A percentile compares a stretch with the other conserved stretches of the same genome.
Evolutionary conservation across 2,329 filamentous ascomycete genomes (phyloP).

Genomic region (Pseudofabraea citricarpa): DNA sequence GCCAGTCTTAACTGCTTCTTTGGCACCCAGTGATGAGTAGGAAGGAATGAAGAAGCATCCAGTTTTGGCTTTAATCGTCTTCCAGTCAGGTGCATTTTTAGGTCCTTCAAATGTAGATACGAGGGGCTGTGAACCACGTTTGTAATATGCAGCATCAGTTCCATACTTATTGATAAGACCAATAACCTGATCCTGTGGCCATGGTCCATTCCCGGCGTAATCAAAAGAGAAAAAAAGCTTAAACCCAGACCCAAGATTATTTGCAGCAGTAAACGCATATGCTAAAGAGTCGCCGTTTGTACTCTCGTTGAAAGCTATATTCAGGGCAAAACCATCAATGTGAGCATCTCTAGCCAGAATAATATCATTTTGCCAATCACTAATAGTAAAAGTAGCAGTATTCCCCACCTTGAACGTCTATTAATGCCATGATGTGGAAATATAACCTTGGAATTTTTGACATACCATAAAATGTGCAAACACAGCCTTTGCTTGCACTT

Average conservation of each 20-base stretch:
- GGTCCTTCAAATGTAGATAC: conserved; percentile 46
- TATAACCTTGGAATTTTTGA: neutral
- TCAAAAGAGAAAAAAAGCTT: conserved; percentile 39
- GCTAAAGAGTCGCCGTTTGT: conserved; percentile 11
- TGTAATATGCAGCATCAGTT: conserved; percentile 23
- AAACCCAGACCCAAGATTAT: conserved; percentile 30
- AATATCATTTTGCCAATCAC: conserved; percentile 30
- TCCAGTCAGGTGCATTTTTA: conserved; percentile 35
- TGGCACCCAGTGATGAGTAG: conserved; percentile 22
- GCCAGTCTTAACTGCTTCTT: conserved; percentile 7
- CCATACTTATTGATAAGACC: conserved; percentile 23
- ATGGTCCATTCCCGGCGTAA: conserved; percentile 28
- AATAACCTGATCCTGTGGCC: conserved; percentile 23
- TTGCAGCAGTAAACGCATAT: conserved; percentile 25
- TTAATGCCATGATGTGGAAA: neutral
- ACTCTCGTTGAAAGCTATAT: conserved; percentile 18
- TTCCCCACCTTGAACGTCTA: conserved; percentile 22
- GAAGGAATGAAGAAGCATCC: conserved; percentile 37
- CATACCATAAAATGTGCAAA: conserved; percentile 26
- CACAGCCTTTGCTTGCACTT: conserved; percentile 16
- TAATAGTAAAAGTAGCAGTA: conserved; percentile 9
- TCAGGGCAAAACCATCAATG: conserved; percentile 37
- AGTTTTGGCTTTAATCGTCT: conserved; percentile 28
- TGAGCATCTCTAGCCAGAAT: conserved; percentile 28
- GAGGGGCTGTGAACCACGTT: conserved; percentile 30